phyloP scores from a whole-genome alignment of 768 basidiomycete species.

The Lactifluus rugatus region DNA sequence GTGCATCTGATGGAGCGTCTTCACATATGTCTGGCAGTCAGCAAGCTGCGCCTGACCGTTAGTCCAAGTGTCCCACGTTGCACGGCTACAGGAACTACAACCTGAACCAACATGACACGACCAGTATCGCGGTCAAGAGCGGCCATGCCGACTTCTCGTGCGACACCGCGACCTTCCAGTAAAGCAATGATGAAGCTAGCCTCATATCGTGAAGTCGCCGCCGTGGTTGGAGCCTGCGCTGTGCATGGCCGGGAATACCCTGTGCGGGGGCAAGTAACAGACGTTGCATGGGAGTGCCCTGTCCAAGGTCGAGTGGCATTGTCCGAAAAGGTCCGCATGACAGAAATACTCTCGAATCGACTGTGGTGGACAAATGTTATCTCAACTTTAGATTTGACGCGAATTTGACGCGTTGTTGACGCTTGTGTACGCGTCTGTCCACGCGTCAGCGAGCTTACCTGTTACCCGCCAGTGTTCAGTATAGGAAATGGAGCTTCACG shows the following conservation, averaged over 20 bases:
- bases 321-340: conserved; percentile 22
- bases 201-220: conserved; percentile 49
- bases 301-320: conserved; percentile 40
- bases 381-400: not conserved
- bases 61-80: not conserved
- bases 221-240: conserved; percentile 52
- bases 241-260: conserved; percentile 43
- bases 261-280: conserved; percentile 12
- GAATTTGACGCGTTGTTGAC: not conserved
- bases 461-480: too few species aligned
- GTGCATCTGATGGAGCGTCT: conserved; percentile 80
- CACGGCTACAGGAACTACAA: conserved; percentile 22
- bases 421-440: not conserved
- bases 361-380: not conserved
- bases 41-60: conserved; percentile 42
- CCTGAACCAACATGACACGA: conserved; percentile 69
- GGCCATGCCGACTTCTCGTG: conserved; percentile 80
- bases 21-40: conserved; percentile 83
- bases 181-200: conserved; percentile 57
- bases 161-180: conserved; percentile 68
- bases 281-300: conserved; percentile 40
- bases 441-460: not conserved
- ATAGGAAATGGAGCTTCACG: too few species aligned
- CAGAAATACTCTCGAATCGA: not conserved
- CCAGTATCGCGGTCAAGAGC: conserved; percentile 76